Evolutionary conservation across 2,329 filamentous ascomycete species (phyloP), one percentile per base, ranked within the genome.

Genomic region (Phialocephala subalpina): DNA sequence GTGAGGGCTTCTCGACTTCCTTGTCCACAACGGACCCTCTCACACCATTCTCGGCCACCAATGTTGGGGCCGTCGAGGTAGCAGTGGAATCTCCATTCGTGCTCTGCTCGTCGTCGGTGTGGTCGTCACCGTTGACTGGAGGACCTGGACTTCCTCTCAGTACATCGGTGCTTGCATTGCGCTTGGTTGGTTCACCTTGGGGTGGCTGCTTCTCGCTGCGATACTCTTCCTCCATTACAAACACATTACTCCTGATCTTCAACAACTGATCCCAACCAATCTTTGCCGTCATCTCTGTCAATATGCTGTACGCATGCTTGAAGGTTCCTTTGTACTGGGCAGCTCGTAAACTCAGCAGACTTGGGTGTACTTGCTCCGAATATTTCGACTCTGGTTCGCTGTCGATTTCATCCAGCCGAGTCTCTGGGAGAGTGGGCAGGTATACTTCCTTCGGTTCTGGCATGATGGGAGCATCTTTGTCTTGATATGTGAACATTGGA

Each of bases 171-270:
- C 93, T 96, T 58, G 94, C 87, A 77, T 91, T 94, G 53, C 91
- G 87, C 73, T 89, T 75, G 66, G 79, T 78, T 66, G 81, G 75
- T 62, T 79, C 80, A 55, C 79, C 75, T 18, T 81, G 77, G 27
- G 83, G 79, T 67, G 90, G 88, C 64, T 92, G 89, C 79, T 92
- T 93, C 80, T 98, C 96, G 64, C 90, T 92, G 58, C 96, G 89
- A 77, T 99, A 99, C 78, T 99, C 96, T 76, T 99, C 96, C 78
- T 99, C 96, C 96, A 99, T 99, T 58, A 99, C 96, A 73, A 99
- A 99, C 1, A 99, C 96, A 69, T 95, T 94, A 81, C 95, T 98
- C 72, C 96, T 88, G 74, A 97, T 97, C 79, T 93, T 97, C 60
- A 99, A 83, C 25, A 99, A 84, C 76, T 97, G 93, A 74, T 99